phyloP scores from a whole-genome alignment of 1,284 basidiomycete genomes.

The Heimioporus retisporus region DNA sequence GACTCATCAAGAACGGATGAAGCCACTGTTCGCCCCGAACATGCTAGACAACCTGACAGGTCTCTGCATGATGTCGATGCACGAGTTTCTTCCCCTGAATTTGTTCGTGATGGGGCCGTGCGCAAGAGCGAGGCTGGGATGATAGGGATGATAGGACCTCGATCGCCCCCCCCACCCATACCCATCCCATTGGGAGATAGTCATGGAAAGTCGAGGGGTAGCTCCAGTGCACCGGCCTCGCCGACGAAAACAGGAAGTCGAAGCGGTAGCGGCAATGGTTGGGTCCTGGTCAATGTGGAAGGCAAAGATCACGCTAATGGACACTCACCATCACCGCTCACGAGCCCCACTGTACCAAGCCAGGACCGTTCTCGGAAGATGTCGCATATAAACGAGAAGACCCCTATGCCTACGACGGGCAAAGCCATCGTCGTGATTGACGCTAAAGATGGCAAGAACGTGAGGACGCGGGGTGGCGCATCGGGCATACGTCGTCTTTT shows the following conservation, averaged over 20 bases:
- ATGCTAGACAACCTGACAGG: slow-evolving; percentile 42
- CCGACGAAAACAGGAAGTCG: slow-evolving; percentile 48
- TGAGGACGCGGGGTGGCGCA: slow-evolving; percentile 44
- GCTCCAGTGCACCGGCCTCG: slow-evolving; percentile 40
- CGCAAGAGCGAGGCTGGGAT: slow-evolving; percentile 67
- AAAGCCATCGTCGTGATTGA: slow-evolving; percentile 73
- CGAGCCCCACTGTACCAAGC: slow-evolving; percentile 42
- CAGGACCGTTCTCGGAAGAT: slow-evolving; percentile 39
- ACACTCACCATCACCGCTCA: slow-evolving; percentile 35
- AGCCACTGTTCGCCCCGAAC: slow-evolving; percentile 41
- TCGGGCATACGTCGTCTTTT: slow-evolving; percentile 44
- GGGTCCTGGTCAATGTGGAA: slow-evolving; percentile 76
- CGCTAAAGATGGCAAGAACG: slow-evolving; percentile 58
- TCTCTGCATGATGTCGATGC: slow-evolving; percentile 59
- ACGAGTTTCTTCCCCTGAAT: slow-evolving; percentile 59
- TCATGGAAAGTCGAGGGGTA: slow-evolving; percentile 31
- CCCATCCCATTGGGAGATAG: slow-evolving; percentile 40
- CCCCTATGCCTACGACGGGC: slow-evolving; percentile 55
- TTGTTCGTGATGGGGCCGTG: slow-evolving; percentile 47
- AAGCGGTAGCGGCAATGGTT: slow-evolving; percentile 56
- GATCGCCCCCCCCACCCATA: slow-evolving; percentile 35
- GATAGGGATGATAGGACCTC: slow-evolving; percentile 55
- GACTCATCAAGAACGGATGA: slow-evolving; percentile 43
- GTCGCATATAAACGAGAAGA: slow-evolving; percentile 37
- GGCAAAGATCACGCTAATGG: slow-evolving; percentile 47